These are phyloP conservation scores for Conticribra weissflogii DNA, from an alignment of 108 stramenopile species.

Conservation along the genomic window DNA sequence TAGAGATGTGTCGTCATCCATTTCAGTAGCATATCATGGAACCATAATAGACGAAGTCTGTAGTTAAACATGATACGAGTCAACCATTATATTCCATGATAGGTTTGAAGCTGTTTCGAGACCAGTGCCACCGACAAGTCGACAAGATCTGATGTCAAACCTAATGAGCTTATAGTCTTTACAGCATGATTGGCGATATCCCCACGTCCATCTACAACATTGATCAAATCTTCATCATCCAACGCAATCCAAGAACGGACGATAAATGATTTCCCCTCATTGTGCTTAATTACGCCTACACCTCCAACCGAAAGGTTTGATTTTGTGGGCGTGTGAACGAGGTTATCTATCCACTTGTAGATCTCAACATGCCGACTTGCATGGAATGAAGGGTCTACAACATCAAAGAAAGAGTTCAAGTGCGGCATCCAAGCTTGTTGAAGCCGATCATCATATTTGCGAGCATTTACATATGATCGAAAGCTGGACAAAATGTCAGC, in stretches of 20 bases:
- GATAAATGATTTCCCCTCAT: no score
- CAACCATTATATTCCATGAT: no score
- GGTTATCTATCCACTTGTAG: constrained; percentile 53
- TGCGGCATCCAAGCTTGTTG: constrained; percentile 22
- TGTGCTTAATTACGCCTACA: no score
- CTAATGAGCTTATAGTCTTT: constrained; percentile 54
- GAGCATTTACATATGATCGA: constrained; percentile 31
- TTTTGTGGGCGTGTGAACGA: no score
- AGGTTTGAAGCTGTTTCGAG: constrained; percentile 33
- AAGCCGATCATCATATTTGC: background rate
- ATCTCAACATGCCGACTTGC: constrained; percentile 74
- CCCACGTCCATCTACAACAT: constrained; percentile 43
- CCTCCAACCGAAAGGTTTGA: no score
- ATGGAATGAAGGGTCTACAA: constrained; percentile 62
- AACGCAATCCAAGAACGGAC: constrained; percentile 65
- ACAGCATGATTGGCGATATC: constrained; percentile 56
- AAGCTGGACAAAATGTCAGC: constrained; percentile 62
- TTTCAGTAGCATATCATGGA: no score
- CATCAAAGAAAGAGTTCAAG: constrained; percentile 54
- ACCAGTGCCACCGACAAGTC: constrained; percentile 48
- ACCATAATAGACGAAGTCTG: no score
- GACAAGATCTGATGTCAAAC: constrained; percentile 55
- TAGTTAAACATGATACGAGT: no score
- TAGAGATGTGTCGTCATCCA: no score
- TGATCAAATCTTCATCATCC: constrained; percentile 75